These are phyloP conservation scores for Termitomyces sp. DNA, from an alignment of 768 basidiomycete genomes.

Conservation along the genomic window DNA sequence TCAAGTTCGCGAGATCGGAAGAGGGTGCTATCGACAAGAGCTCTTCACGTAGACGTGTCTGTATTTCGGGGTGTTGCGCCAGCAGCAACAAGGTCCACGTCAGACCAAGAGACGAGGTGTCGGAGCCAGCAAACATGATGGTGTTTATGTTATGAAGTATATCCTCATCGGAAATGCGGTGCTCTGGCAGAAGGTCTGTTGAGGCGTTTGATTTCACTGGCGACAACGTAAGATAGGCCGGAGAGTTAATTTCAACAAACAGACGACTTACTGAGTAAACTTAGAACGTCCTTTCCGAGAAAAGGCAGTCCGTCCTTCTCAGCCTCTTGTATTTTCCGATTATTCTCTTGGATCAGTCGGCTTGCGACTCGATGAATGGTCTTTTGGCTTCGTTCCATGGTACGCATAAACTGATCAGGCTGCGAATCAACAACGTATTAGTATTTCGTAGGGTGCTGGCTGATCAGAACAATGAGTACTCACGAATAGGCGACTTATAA, in stretches of 20 bases:
- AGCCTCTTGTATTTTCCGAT: slow-evolving; percentile 60
- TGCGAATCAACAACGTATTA: slow-evolving; percentile 18
- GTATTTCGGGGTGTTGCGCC: slow-evolving; percentile 59
- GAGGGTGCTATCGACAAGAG: slow-evolving; percentile 42
- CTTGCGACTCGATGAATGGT: slow-evolving; percentile 68
- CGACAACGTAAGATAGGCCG: background rate
- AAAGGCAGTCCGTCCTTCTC: slow-evolving; percentile 47
- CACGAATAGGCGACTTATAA: slow-evolving; percentile 50
- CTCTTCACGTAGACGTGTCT: slow-evolving; percentile 69
- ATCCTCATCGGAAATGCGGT: slow-evolving; percentile 83
- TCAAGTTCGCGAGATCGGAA: slow-evolving; percentile 39
- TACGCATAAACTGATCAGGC: slow-evolving; percentile 49
- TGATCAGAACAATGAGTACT: slow-evolving; percentile 20
- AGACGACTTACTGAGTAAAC: slow-evolving; percentile 57
- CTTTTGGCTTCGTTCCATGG: slow-evolving; percentile 50
- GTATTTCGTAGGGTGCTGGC: background rate
- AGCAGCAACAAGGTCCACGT: slow-evolving; percentile 84
- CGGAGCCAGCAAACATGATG: slow-evolving; percentile 88
- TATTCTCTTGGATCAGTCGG: slow-evolving; percentile 74
- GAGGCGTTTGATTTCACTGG: slow-evolving; percentile 82
- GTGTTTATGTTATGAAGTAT: slow-evolving; percentile 84
- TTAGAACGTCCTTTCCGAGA: slow-evolving; percentile 70
- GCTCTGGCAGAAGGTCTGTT: slow-evolving; percentile 59
- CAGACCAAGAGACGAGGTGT: slow-evolving; percentile 76
- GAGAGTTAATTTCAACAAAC: background rate